Evolutionary conservation across 2,329 filamentous ascomycete species (phyloP).

Genomic region (Cordyceps tenuipes): DNA sequence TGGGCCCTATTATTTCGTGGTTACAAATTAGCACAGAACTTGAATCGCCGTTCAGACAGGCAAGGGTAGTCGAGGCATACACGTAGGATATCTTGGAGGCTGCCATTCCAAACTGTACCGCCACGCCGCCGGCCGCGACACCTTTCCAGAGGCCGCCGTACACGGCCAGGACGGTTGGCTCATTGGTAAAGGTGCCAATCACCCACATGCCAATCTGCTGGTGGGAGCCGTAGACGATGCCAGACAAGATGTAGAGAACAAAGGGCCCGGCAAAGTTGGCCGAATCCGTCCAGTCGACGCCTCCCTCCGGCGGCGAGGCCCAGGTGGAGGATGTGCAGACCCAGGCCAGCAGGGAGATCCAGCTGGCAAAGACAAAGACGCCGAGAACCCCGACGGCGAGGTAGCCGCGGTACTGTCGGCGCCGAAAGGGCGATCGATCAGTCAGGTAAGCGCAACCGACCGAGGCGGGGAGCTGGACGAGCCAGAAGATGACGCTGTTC

Average conservation of each 20-base stretch:
- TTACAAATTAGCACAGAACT: background rate
- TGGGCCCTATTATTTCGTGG: background rate
- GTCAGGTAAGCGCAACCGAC: slow-evolving; percentile 11
- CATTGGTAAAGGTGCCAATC: slow-evolving; percentile 15
- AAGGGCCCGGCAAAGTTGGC: slow-evolving; percentile 11
- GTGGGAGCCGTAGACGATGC: slow-evolving; percentile 12
- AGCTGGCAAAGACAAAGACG: slow-evolving; percentile 8
- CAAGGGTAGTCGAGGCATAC: background rate
- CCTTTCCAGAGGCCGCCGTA: slow-evolving; percentile 14
- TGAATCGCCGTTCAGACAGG: background rate
- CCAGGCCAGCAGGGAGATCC: slow-evolving; percentile 9
- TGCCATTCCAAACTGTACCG: slow-evolving; percentile 5
- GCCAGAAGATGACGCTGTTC: slow-evolving; percentile 14
- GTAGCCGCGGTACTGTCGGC: slow-evolving; percentile 2
- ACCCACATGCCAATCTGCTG: slow-evolving; percentile 14
- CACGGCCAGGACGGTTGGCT: slow-evolving; percentile 12
- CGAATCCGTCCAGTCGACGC: slow-evolving; percentile 13
- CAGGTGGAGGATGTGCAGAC: slow-evolving; percentile 1
- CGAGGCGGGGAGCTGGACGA: slow-evolving; percentile 14
- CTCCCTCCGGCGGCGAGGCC: slow-evolving; percentile 6
- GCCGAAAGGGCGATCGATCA: slow-evolving; percentile 5
- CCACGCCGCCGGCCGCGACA: slow-evolving; percentile 9
- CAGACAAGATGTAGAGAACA: slow-evolving; percentile 14
- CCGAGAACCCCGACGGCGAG: slow-evolving; percentile 10
- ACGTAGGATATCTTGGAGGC: background rate